phyloP scores from a whole-genome alignment of 177 flowering plant genomes.

The Vitis hybrid region DNA sequence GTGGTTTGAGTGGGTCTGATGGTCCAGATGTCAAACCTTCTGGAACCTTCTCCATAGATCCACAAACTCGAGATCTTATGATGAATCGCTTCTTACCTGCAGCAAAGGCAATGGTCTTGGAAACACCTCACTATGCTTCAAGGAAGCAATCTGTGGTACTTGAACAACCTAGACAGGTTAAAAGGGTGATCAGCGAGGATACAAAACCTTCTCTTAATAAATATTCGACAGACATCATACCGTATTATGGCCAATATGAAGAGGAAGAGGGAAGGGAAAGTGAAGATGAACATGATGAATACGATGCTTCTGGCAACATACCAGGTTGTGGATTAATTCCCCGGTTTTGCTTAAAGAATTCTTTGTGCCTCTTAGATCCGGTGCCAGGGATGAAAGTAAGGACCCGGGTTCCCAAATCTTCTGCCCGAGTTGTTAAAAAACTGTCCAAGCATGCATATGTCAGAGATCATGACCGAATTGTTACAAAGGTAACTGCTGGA shows the following conservation, averaged over 20 bases:
- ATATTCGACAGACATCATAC: slow-evolving; percentile 3
- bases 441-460: slow-evolving; percentile 21
- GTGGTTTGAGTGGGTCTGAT: slow-evolving; percentile 33
- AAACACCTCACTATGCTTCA: slow-evolving; percentile 29
- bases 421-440: slow-evolving; percentile 10
- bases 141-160: slow-evolving; percentile 24
- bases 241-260: slow-evolving; percentile 5
- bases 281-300: slow-evolving; percentile 31
- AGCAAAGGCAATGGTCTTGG: slow-evolving; percentile 46
- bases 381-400: slow-evolving; percentile 30
- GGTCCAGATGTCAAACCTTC: slow-evolving; percentile 20
- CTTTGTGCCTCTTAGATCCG: slow-evolving; percentile 35
- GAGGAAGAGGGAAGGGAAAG: slow-evolving; percentile 15
- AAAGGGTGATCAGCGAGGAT: slow-evolving; percentile 11
- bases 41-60: slow-evolving; percentile 32
- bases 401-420: slow-evolving; percentile 19
- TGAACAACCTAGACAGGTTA: slow-evolving; percentile 27
- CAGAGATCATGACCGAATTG: slow-evolving; percentile 21
- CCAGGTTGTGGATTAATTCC: slow-evolving; percentile 40
- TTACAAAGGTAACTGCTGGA: slow-evolving; percentile 25
- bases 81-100: slow-evolving; percentile 54
- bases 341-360: slow-evolving; percentile 30
- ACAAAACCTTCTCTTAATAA: slow-evolving; percentile 11
- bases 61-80: slow-evolving; percentile 41
- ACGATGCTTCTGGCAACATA: slow-evolving; percentile 12